Percentiles rank a stretch among this genome's conserved stretches.
Conservation (phyloP, 1,139 yeast genomes). For the Zygotorulaspora mrakii region DNA sequence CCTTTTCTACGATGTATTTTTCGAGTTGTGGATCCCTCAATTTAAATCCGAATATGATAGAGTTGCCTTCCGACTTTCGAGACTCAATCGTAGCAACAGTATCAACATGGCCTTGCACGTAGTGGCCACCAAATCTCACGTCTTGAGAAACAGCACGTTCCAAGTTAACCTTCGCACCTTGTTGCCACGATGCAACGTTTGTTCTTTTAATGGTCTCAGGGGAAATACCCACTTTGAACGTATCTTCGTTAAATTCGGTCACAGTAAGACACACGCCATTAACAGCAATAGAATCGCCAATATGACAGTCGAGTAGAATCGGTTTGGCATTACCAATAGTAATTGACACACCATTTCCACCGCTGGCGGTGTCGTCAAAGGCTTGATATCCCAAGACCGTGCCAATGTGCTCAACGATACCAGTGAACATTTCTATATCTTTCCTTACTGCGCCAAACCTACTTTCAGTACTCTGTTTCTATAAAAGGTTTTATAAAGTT, state of each 20-base stretch:
- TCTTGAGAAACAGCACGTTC: constrained; percentile 84
- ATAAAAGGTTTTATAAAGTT: too few species aligned
- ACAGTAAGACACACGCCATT: constrained; percentile 92
- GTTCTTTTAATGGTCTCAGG: constrained; percentile 89
- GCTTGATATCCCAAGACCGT: constrained; percentile 36
- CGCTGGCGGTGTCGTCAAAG: constrained; percentile 53
- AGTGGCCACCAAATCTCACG: constrained; percentile 91
- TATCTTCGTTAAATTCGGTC: constrained; percentile 60
- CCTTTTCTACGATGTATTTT: constrained; percentile 85
- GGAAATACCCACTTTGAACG: constrained; percentile 85
- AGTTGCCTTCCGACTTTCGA: constrained; percentile 64
- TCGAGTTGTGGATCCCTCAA: constrained; percentile 60
- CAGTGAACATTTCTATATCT: constrained; percentile 73
- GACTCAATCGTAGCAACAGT: constrained; percentile 68
- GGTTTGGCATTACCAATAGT: constrained; percentile 59
- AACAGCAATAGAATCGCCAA: constrained; percentile 89
- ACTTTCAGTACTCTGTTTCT: too few species aligned
- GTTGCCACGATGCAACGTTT: constrained; percentile 52
- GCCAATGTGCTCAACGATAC: constrained; percentile 85
- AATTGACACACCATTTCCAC: constrained; percentile 77
- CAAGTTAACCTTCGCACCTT: constrained; percentile 68
- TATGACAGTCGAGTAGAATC: constrained; percentile 72
- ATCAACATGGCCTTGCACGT: constrained; percentile 97
- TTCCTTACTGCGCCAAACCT: too few species aligned
- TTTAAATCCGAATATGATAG: constrained; percentile 70